Percentiles rank a stretch among this genome's conserved stretches.
These are phyloP conservation scores for Erysimum cheiranthoides DNA, from an alignment of 345 rosid species.

Conservation along the genomic window DNA sequence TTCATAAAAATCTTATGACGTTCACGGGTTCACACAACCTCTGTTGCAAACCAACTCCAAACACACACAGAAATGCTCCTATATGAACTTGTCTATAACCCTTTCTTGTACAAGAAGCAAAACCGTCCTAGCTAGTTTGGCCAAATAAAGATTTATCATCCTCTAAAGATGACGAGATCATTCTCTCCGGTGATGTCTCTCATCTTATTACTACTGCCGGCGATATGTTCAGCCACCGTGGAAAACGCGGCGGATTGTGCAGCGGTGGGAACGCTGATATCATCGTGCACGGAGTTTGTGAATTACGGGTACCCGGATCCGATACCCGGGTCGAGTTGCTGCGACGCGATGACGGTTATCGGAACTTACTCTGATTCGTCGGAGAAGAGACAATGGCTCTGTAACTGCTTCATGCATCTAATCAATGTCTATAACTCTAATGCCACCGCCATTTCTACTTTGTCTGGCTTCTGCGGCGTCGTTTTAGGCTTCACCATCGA, in stretches of 20 bases:
- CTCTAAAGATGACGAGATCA: constrained; percentile 10
- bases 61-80: constrained; percentile 9
- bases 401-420: constrained; percentile 59
- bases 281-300: constrained; percentile 59
- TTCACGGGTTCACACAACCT: constrained; percentile 35
- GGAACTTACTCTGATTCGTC: constrained; percentile 47
- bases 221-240: constrained; percentile 29
- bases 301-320: constrained; percentile 63
- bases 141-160: neutral
- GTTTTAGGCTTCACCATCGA: constrained; percentile 67
- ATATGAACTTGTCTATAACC: neutral
- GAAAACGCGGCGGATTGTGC: constrained; percentile 53
- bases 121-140: neutral
- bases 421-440: constrained; percentile 53
- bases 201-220: constrained; percentile 16
- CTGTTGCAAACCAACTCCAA: constrained; percentile 41
- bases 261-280: constrained; percentile 57
- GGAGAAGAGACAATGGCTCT: constrained; percentile 47
- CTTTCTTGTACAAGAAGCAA: constrained; percentile 20
- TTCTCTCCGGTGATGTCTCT: neutral
- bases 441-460: constrained; percentile 70
- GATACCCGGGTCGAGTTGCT: constrained; percentile 58
- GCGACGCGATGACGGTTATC: constrained; percentile 55
- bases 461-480: constrained; percentile 81
- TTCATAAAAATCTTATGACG: constrained; percentile 25